Conservation (phyloP, 2,329 filamentous ascomycete species). For the Aspergillus novoparasiticus region DNA sequence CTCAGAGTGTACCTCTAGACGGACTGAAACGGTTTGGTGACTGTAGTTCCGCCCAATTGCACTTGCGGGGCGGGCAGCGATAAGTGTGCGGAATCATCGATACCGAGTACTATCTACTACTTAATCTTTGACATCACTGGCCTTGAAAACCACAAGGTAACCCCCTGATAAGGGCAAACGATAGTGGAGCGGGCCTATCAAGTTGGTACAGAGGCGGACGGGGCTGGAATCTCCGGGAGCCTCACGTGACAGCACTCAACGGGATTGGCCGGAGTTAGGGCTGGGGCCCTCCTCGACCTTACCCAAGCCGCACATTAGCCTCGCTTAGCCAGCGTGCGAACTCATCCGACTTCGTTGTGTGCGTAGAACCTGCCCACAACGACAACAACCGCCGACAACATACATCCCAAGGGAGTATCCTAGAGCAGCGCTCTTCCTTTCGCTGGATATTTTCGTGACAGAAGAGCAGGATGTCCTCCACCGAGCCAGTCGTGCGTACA, state of each 20-base stretch:
- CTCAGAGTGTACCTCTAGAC: background rate
- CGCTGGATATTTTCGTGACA: slow-evolving; percentile 46
- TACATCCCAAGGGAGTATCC: slow-evolving; percentile 45
- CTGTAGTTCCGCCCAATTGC: background rate
- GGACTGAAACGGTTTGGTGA: background rate
- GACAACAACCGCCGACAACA: slow-evolving; percentile 52
- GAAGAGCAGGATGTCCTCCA: slow-evolving; percentile 63
- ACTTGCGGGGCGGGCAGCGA: background rate
- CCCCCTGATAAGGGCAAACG: slow-evolving; percentile 1
- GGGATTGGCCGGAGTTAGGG: slow-evolving; percentile 41
- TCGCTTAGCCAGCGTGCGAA: slow-evolving; percentile 46
- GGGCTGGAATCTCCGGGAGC: background rate
- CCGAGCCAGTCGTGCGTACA: slow-evolving; percentile 66
- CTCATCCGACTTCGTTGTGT: slow-evolving; percentile 46
- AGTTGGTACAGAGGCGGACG: background rate
- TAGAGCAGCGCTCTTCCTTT: slow-evolving; percentile 44
- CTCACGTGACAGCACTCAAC: slow-evolving; percentile 29
- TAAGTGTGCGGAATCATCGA: slow-evolving; percentile 8
- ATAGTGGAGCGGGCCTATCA: slow-evolving; percentile 4
- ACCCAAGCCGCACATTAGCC: slow-evolving; percentile 37
- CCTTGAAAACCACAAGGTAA: background rate
- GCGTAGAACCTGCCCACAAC: slow-evolving; percentile 47
- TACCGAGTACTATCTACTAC: background rate
- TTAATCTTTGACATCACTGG: slow-evolving; percentile 4
- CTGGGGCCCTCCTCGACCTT: slow-evolving; percentile 38